Conservation (phyloP, 2,329 filamentous ascomycete species). For the Plectosphaerella sp. region DNA sequence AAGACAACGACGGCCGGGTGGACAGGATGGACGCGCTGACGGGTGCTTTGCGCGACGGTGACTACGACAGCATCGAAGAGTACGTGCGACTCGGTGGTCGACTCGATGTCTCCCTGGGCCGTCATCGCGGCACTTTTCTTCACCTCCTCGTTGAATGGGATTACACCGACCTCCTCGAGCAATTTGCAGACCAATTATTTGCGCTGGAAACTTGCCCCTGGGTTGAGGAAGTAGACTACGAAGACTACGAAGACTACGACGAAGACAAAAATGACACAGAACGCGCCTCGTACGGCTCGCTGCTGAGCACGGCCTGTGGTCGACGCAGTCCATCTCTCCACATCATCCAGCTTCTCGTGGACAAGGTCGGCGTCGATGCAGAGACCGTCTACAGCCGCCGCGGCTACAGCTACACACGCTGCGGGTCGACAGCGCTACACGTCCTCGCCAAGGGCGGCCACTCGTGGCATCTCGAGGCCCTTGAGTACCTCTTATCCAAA, state of each 20-base stretch:
- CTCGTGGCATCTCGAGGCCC: conserved; percentile 8
- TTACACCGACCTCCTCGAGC: neutral
- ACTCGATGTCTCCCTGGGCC: conserved; percentile 7
- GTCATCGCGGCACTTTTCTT: neutral
- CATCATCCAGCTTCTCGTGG: conserved; percentile 26
- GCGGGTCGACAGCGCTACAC: neutral
- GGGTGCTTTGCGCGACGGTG: conserved; percentile 3
- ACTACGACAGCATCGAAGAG: conserved; percentile 17
- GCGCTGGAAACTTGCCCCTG: conserved; percentile 5
- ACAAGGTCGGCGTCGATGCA: conserved; percentile 23
- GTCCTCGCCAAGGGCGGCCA: conserved; percentile 7
- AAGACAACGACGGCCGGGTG: neutral
- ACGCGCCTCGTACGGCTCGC: conserved; percentile 10
- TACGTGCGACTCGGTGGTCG: conserved; percentile 6
- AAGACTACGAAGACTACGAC: no score
- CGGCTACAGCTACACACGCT: neutral
- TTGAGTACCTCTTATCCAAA: conserved; percentile 4
- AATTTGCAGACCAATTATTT: conserved; percentile 11
- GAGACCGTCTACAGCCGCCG: conserved; percentile 12
- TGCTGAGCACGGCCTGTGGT: conserved; percentile 8
- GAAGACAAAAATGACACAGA: conserved; percentile 1
- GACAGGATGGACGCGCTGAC: neutral
- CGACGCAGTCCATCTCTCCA: conserved; percentile 13
- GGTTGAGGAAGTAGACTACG: neutral
- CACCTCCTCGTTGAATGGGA: conserved; percentile 12